Conservation (phyloP, 176 grass and related monocot species). For the Lolium multiflorum region DNA sequence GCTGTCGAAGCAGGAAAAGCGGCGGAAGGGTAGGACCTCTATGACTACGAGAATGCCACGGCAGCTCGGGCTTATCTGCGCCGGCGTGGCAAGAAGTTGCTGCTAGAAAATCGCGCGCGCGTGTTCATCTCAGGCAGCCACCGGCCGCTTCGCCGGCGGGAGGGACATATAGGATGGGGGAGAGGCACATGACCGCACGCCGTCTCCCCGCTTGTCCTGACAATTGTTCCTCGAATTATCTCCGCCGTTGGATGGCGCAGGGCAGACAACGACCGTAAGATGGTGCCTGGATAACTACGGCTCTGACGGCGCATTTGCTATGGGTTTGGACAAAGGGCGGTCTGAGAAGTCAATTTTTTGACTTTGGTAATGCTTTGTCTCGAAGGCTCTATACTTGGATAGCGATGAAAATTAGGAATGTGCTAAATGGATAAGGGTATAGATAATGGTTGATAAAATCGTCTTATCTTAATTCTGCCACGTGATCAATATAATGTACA, state of each 20-base stretch:
- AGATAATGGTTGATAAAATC: no score
- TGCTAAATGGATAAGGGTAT: no score
- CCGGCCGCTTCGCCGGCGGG: conserved; percentile 38
- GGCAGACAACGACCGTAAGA: not conserved
- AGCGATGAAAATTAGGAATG: not conserved
- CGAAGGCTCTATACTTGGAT: not conserved
- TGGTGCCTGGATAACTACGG: no score
- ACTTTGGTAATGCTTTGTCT: not conserved
- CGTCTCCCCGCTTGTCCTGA: not conserved
- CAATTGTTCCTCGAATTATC: not conserved
- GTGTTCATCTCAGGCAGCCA: not conserved
- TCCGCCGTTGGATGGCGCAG: conserved; percentile 26
- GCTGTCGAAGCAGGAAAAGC: not conserved
- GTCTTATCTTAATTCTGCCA: no score
- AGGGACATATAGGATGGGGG: conserved; percentile 27
- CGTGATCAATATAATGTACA: no score
- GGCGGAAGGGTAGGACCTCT: not conserved
- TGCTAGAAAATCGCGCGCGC: conserved; percentile 17
- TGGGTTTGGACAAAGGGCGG: not conserved
- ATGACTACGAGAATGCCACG: not conserved
- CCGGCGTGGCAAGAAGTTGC: not conserved
- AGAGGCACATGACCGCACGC: conserved; percentile 45
- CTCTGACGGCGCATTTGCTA: not conserved
- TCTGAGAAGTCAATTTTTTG: conserved; percentile 1
- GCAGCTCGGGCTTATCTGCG: not conserved